Evolutionary conservation across 352 stramenopile genomes (phyloP), one percentile per base, ranked within the genome.

Genomic region (Phytopythium sindhum): DNA sequence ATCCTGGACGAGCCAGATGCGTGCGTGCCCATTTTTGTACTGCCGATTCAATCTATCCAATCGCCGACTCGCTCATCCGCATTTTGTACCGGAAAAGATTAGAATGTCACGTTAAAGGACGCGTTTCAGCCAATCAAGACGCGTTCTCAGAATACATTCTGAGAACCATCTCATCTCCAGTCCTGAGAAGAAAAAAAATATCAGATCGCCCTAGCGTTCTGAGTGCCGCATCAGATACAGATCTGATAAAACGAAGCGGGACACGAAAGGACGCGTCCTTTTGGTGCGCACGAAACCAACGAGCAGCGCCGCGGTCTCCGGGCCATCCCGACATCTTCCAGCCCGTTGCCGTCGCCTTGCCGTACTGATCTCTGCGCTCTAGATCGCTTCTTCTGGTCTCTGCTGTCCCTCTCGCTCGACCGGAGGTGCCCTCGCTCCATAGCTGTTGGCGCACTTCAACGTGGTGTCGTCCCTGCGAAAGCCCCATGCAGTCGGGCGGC

Each of bases 401-500:
- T 39, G 33, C 33, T 39, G 14, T 39, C 3, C 3, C 6, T 39
- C 33, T 39, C 7, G 33, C 33, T 14, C 33, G 33, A 11, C 10
- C 33, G 33, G 33, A 44, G 15, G 19, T 21, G 42, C 42, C 26
- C 1, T n/a, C 24, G 12, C 47, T 53, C 24, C 23, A 28, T 31
- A 1, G 23, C 24, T 31, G 10, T 52, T 5, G n/a, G 21, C 39
- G 39, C 39, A n/a, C 39, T 19, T 45, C 15, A 39, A 39, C 33
- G 33, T 11, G 33, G 31, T 35, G 8, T 35, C 31, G 8, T 35
- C 8, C 14, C 39, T 7, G 19, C 2, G 2, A 14, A 7, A 21
- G 2, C 44, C 10, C n/a, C n/a, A 85, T 82, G 78, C 78, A 87
- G 68, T 68, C 75, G 9, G 59, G 69, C 31, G 81, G 80, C 66